phyloP scores from a whole-genome alignment of 140 eudicot genomes.

The Erigeron philadelphicus region DNA sequence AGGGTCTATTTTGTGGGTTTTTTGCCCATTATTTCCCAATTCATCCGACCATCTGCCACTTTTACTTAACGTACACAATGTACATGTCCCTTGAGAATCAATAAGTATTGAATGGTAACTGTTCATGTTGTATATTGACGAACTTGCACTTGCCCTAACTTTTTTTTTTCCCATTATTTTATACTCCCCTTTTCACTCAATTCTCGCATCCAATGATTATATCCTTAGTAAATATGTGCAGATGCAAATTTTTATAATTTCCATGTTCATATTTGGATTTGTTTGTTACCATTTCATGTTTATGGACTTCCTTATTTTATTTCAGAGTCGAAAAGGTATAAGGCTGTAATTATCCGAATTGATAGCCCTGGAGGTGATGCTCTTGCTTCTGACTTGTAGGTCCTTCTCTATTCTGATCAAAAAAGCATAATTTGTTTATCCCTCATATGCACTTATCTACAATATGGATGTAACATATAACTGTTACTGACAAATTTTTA shows the following conservation, averaged over 20 bases:
- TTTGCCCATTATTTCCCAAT: too few relatives aligned
- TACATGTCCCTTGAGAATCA: too few relatives aligned
- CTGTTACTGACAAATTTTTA: neutral
- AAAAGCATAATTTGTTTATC: constrained; percentile 1
- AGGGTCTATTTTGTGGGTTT: too few relatives aligned
- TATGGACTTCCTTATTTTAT: constrained; percentile 23
- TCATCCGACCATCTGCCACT: too few relatives aligned
- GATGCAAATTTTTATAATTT: neutral
- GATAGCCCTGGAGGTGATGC: constrained; percentile 97
- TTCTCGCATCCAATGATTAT: neutral
- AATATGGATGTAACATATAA: constrained; percentile 1
- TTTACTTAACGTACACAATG: too few relatives aligned
- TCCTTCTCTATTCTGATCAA: constrained; percentile 15
- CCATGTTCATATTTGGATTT: constrained; percentile 8
- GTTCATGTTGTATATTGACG: neutral
- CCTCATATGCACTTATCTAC: neutral
- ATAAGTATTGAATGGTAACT: too few relatives aligned
- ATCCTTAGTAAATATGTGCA: neutral
- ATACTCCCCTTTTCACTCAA: too few relatives aligned
- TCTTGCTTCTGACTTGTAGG: constrained; percentile 94
- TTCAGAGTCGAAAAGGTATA: constrained; percentile 68
- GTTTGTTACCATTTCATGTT: constrained; percentile 15
- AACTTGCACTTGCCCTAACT: neutral
- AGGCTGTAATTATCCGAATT: constrained; percentile 79
- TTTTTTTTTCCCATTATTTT: too few relatives aligned